Conservation (phyloP, 345 rosid species). For the Theobroma cacao region DNA sequence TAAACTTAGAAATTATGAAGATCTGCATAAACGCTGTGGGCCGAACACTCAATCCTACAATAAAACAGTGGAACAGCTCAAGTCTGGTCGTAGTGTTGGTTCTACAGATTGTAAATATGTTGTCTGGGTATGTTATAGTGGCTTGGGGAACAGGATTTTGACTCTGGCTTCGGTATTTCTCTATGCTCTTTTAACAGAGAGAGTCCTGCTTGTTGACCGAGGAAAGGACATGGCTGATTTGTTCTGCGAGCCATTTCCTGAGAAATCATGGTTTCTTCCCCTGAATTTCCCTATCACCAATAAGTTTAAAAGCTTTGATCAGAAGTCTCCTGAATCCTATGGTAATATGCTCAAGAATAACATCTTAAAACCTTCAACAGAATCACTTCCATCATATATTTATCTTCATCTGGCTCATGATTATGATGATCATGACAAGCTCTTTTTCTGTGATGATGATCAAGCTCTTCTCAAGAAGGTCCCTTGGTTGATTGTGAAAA, state of each 20-base stretch:
- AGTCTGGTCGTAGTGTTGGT: slow-evolving; percentile 18
- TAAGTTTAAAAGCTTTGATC: slow-evolving; percentile 39
- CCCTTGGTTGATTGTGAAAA: slow-evolving; percentile 68
- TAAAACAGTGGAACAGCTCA: slow-evolving; percentile 29
- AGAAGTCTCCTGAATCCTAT: slow-evolving; percentile 42
- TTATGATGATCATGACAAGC: slow-evolving; percentile 59
- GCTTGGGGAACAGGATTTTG: slow-evolving; percentile 69
- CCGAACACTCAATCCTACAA: slow-evolving; percentile 44
- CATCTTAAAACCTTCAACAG: slow-evolving; percentile 23
- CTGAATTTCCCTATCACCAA: slow-evolving; percentile 35
- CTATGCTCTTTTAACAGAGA: slow-evolving; percentile 60
- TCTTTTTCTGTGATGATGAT: slow-evolving; percentile 61
- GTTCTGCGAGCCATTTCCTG: slow-evolving; percentile 70
- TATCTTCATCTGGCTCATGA: slow-evolving; percentile 65
- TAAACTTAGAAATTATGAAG: slow-evolving; percentile 58
- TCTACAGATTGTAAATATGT: slow-evolving; percentile 52
- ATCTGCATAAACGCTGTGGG: slow-evolving; percentile 59
- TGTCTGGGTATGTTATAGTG: slow-evolving; percentile 66
- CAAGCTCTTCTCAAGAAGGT: slow-evolving; percentile 39
- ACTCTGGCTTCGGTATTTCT: slow-evolving; percentile 61
- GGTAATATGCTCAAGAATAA: slow-evolving; percentile 55
- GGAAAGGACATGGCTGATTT: slow-evolving; percentile 51
- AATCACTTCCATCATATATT: slow-evolving; percentile 34
- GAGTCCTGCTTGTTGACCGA: slow-evolving; percentile 60
- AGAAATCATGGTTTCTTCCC: slow-evolving; percentile 55